Percentiles rank a stretch among this genome's conserved stretches.
Conservation (phyloP, 2,329 filamentous ascomycete species). For the Ascochyta lentis region DNA sequence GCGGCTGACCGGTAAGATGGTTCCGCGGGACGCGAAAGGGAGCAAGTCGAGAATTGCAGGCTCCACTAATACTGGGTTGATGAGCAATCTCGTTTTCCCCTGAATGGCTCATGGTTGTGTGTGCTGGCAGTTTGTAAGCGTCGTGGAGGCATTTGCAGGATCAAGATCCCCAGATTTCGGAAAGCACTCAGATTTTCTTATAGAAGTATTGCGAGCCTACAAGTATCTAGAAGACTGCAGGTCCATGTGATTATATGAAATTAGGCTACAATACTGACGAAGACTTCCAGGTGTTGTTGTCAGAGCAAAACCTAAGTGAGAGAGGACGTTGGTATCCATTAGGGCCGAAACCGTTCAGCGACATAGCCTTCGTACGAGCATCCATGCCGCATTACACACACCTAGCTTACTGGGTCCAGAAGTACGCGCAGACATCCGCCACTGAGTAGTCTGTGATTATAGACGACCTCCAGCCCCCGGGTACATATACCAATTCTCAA, state of each 20-base stretch:
- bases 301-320: no score
- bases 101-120: background rate
- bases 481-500: no score
- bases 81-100: conserved; percentile 9
- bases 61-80: conserved; percentile 1
- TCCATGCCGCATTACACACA: background rate
- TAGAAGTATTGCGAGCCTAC: no score
- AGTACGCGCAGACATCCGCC: background rate
- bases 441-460: background rate
- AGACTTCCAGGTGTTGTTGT: no score
- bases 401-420: background rate
- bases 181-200: no score
- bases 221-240: no score
- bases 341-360: background rate
- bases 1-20: background rate
- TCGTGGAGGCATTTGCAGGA: background rate
- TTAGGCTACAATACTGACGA: no score
- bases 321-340: background rate
- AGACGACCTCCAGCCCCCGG: no score
- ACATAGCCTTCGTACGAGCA: conserved; percentile 2
- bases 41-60: conserved; percentile 4
- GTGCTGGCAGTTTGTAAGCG: background rate
- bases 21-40: conserved; percentile 5
- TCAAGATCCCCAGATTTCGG: background rate
- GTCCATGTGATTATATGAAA: no score